These are phyloP conservation scores for Phaeophleospora eucalypticola DNA, from an alignment of 2,329 filamentous ascomycete species.

Conservation along the genomic window DNA sequence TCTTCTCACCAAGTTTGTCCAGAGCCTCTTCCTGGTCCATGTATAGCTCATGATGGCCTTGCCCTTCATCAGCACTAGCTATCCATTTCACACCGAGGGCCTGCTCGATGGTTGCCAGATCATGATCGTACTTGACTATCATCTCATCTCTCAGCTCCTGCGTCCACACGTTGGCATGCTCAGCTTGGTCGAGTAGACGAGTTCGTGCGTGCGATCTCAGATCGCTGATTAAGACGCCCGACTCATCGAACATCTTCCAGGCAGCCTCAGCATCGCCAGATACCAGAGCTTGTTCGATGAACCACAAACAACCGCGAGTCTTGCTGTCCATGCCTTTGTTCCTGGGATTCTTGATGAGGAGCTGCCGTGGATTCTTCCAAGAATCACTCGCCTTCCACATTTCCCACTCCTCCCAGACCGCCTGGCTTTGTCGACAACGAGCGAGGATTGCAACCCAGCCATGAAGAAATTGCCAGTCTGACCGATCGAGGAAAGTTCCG, in stretches of 20 bases:
- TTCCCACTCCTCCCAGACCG: slow-evolving; percentile 33
- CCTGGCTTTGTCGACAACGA: slow-evolving; percentile 28
- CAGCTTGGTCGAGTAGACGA: slow-evolving; percentile 25
- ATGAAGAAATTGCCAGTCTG: slow-evolving; percentile 33
- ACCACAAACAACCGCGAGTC: slow-evolving; percentile 32
- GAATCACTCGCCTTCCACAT: slow-evolving; percentile 27
- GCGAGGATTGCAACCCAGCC: slow-evolving; percentile 34
- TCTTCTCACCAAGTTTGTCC: slow-evolving; percentile 24
- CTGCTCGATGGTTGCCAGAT: slow-evolving; percentile 29
- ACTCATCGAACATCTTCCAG: slow-evolving; percentile 30
- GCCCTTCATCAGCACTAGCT: slow-evolving; percentile 11
- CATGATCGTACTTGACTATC: slow-evolving; percentile 28
- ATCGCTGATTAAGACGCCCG: slow-evolving; percentile 18
- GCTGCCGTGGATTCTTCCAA: slow-evolving; percentile 19
- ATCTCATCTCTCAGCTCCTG: slow-evolving; percentile 26
- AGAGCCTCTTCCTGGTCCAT: slow-evolving; percentile 28
- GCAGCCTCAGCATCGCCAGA: slow-evolving; percentile 28
- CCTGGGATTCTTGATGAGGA: slow-evolving; percentile 5
- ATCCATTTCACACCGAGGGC: slow-evolving; percentile 31
- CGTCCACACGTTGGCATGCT: slow-evolving; percentile 25
- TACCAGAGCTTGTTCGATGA: slow-evolving; percentile 32
- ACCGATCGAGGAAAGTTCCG: slow-evolving; percentile 28
- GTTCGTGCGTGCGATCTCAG: slow-evolving; percentile 21
- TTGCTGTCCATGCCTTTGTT: slow-evolving; percentile 21
- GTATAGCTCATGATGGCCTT: slow-evolving; percentile 25